Base-by-base conservation (phyloP, 2,329 filamentous ascomycete genomes). In the Neoscytalidium dimidiatum region DNA sequence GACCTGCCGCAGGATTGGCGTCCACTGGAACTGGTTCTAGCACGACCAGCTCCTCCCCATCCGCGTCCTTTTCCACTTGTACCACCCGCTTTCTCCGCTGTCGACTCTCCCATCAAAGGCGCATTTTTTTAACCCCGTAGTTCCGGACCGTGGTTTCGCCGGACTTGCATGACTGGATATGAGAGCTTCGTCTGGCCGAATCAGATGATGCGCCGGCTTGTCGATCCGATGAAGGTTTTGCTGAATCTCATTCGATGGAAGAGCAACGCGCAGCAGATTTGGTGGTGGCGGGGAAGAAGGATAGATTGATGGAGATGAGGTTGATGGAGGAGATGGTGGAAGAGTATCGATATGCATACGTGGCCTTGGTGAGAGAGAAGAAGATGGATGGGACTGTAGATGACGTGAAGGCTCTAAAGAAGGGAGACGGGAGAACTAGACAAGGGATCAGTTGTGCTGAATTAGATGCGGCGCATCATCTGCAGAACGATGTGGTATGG, bases 151-250 rank as follows among this genome's bases (percentile, higher is more conserved):
- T 72, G 75, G 2, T 82, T 86, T 61, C 79, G 82, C 68, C 68
- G 70, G 1, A 75, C 77, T 3, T 75, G 83, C 65, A 78, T 77
- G 28, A 76, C 78, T 3, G 53, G 38, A 2, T 87, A 84, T 67
- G 84, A 87, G 69, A 83, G 79, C 67, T 83, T 84, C 69, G 69
- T 80, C 33, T 87, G 84, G 84, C 80, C 83, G 0, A 64, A 83
- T 38, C 81, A 81, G 60, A 83, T 85, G 75, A 76, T 84, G 65
- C 72, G 76, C 2, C 65, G 69, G 2, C 84, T 85, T 67, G 76
- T 80, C 9, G 76, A 78, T 14, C 76, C 78, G 0, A 65, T 72
- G 38, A 78, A 74, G 17, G 72, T 86, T 1, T 65, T 85, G 2
- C 67, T 66, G 7, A 79, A 75, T 3, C 74, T 78, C 48, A 68